phyloP scores from a whole-genome alignment of 306 rosid species.

The Urtica urens region DNA sequence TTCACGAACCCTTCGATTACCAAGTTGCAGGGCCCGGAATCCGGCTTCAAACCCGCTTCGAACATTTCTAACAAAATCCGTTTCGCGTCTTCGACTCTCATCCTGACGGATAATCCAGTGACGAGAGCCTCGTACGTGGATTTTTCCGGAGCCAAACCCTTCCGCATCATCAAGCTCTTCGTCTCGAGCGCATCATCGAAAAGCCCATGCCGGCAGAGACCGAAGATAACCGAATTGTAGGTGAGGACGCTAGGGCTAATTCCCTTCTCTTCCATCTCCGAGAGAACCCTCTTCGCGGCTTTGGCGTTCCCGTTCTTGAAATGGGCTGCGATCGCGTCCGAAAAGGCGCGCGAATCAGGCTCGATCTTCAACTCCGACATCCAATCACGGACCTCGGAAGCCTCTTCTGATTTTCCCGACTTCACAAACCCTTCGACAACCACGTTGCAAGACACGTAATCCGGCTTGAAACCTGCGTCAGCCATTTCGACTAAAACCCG shows the following conservation, averaged over 20 bases:
- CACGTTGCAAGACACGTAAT: slow-evolving; percentile 14
- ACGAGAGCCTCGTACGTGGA: slow-evolving; percentile 22
- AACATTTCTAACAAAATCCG: slow-evolving; percentile 21
- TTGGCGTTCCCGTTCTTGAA: slow-evolving; percentile 29
- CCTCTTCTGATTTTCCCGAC: slow-evolving; percentile 27
- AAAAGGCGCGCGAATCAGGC: slow-evolving; percentile 32
- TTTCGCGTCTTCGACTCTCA: slow-evolving; percentile 26
- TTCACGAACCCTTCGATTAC: slow-evolving; percentile 33
- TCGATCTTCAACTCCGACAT: slow-evolving; percentile 25
- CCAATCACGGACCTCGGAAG: slow-evolving; percentile 23
- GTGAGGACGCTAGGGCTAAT: slow-evolving; percentile 23
- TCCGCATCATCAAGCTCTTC: slow-evolving; percentile 19
- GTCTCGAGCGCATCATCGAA: slow-evolving; percentile 24
- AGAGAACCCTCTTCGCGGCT: slow-evolving; percentile 23
- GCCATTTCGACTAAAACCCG: slow-evolving; percentile 20
- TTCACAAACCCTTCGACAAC: slow-evolving; percentile 32
- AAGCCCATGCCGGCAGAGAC: slow-evolving; percentile 26
- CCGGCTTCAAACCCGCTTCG: slow-evolving; percentile 24
- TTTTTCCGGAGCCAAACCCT: slow-evolving; percentile 28
- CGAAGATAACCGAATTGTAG: slow-evolving; percentile 23
- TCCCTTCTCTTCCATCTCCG: slow-evolving; percentile 40
- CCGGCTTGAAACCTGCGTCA: slow-evolving; percentile 25
- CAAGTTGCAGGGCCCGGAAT: slow-evolving; percentile 14
- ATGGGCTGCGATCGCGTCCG: slow-evolving; percentile 32
- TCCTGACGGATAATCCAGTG: slow-evolving; percentile 27